Base-by-base conservation (phyloP, 2,329 filamentous ascomycete species). In the Colletotrichum plurivorum region DNA sequence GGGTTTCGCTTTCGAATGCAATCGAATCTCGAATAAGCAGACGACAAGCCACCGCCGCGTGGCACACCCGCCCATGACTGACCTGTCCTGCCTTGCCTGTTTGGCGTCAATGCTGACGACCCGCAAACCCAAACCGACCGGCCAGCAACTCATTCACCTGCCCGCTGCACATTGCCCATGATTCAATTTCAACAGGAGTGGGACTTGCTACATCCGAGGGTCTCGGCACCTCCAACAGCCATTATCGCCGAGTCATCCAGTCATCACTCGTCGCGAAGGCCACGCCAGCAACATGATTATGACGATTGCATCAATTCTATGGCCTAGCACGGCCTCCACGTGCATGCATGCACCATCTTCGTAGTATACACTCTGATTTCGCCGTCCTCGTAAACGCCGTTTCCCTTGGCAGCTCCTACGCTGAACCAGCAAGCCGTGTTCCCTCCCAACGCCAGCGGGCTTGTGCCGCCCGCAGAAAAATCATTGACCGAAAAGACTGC, bases 361-460 rank as follows among this genome's bases (percentile, higher is more conserved):
- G 18, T 70, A 68, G 18, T 63, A 36, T 68, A 70, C 67, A 68
- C 54, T 68, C 36, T 63, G 57, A 54, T 25, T 54, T 36, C 31
- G 31, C 64, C 53, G 45, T 57, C 67, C 63, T 39, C 43, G 36
- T 59, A 41, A 68, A 70, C 64, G 67, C 67, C 67, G 6, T 49
- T 61, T 45, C 46, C 67, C 20, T 45, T 69, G 67, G 48, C 54
- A 58, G 67, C 67, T 68, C 36, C 49, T 53, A 7, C 18, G 64
- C 64, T 62, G 52, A 63, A 45, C 64, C 63, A 27, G 49, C 13
- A 57, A 63, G 51, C 57, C 57, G n/a, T 46, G 22, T 70, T 36
- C 46, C 64, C 53, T 41, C 10, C 31, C 27, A 70, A 69, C 67
- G 67, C 67, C 67, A 52, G 57, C 64, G 67, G 48, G 27, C 64